Evolutionary conservation across 352 stramenopile species (phyloP).

Genomic region (Peronospora destructor): DNA sequence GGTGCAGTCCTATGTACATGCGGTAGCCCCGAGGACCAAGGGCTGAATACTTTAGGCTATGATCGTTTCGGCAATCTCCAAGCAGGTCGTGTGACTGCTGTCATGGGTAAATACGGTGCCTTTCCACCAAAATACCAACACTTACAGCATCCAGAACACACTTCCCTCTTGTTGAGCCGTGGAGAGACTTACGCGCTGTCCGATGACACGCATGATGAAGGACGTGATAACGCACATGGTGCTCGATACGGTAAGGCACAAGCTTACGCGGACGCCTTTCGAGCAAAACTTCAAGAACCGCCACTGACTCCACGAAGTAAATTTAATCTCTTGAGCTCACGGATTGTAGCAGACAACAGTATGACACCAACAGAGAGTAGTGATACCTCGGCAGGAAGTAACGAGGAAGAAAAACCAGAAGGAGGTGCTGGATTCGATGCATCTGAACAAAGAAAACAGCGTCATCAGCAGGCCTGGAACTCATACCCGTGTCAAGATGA

Average conservation of each 20-base stretch:
- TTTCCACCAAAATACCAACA: slow-evolving; percentile 31
- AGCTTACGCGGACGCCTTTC: slow-evolving; percentile 59
- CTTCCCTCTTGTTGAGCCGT: slow-evolving; percentile 37
- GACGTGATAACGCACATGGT: slow-evolving; percentile 9
- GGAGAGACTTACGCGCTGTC: slow-evolving; percentile 55
- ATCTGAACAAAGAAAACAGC: slow-evolving; percentile 5
- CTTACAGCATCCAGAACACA: slow-evolving; percentile 28
- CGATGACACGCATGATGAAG: slow-evolving; percentile 32
- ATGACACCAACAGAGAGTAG: slow-evolving; percentile 27
- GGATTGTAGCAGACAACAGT: slow-evolving; percentile 18
- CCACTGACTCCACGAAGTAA: slow-evolving; percentile 66
- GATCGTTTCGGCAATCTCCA: slow-evolving; percentile 35
- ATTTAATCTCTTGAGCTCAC: slow-evolving; percentile 44
- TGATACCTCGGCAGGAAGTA: slow-evolving; percentile 11
- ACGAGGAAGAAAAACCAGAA: slow-evolving; percentile 13
- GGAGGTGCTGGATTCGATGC: not conserved
- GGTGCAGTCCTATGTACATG: slow-evolving; percentile 49
- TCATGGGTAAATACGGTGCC: slow-evolving; percentile 30
- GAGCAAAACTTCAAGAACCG: slow-evolving; percentile 58
- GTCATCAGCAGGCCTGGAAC: slow-evolving; percentile 13
- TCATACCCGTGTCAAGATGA: slow-evolving; percentile 23
- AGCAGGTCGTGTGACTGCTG: slow-evolving; percentile 21
- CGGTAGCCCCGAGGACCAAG: slow-evolving; percentile 35
- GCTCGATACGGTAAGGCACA: slow-evolving; percentile 33
- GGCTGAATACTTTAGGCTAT: slow-evolving; percentile 33